Percentiles rank a stretch among this genome's conserved stretches.
Evolutionary conservation across 2,329 filamentous ascomycete genomes (phyloP).

Genomic region (Colletotrichum zoysiae): DNA sequence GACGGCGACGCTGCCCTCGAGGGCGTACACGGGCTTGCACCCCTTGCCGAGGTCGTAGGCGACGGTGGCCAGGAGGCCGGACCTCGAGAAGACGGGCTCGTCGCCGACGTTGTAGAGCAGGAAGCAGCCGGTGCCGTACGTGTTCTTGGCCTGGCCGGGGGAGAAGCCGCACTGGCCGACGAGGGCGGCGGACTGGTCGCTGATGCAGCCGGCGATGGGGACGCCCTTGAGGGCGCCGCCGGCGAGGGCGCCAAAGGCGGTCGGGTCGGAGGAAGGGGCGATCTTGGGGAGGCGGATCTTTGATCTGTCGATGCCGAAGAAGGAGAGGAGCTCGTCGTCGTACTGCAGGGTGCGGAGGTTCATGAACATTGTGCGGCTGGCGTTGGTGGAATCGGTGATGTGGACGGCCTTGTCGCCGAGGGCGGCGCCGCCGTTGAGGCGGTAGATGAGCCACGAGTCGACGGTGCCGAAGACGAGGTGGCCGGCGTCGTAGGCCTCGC

Average conservation of each 20-base stretch:
- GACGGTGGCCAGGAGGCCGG: constrained; percentile 87
- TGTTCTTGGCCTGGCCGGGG: constrained; percentile 89
- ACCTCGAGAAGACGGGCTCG: constrained; percentile 86
- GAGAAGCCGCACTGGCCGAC: constrained; percentile 89
- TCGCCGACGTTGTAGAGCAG: constrained; percentile 89
- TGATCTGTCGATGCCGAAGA: constrained; percentile 77
- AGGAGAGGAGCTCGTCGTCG: constrained; percentile 80
- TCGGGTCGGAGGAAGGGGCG: constrained; percentile 80
- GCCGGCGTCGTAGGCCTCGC: constrained; percentile 80
- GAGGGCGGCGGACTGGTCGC: constrained; percentile 87
- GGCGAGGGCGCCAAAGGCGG: constrained; percentile 77
- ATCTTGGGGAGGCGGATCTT: constrained; percentile 87
- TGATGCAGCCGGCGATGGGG: constrained; percentile 84
- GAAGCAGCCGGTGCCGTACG: constrained; percentile 92
- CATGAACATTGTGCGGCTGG: constrained; percentile 95
- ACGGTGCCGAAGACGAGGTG: constrained; percentile 87
- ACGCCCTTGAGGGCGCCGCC: constrained; percentile 76
- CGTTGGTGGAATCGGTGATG: constrained; percentile 90
- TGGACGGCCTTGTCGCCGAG: constrained; percentile 70
- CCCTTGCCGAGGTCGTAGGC: constrained; percentile 82
- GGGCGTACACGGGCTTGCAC: constrained; percentile 76
- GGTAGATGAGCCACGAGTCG: constrained; percentile 89
- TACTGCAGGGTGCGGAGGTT: constrained; percentile 85
- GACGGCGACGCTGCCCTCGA: constrained; percentile 87
- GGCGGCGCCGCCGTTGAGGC: constrained; percentile 79